These are phyloP conservation scores for Cladophialophora psammophila DNA, from an alignment of 2,329 filamentous ascomycete genomes.

Conservation along the genomic window DNA sequence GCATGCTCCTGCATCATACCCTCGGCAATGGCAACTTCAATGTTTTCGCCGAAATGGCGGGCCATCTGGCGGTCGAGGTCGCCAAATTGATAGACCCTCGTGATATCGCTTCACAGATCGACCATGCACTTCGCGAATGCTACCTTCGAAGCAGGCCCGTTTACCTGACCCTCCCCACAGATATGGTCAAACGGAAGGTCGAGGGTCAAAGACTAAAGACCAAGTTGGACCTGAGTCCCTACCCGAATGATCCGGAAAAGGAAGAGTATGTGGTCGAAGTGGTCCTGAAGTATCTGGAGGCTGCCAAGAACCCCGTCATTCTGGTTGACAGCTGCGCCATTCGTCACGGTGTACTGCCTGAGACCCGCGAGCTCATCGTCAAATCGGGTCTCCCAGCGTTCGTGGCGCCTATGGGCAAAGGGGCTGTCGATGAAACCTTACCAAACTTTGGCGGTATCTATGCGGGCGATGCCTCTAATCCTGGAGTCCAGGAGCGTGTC, in stretches of 20 bases:
- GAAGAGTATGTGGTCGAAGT: slow-evolving; percentile 41
- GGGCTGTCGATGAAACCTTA: slow-evolving; percentile 57
- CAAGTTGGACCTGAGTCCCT: slow-evolving; percentile 57
- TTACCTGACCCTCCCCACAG: slow-evolving; percentile 41
- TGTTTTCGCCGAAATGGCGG: slow-evolving; percentile 37
- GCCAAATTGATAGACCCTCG: slow-evolving; percentile 36
- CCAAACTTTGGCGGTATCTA: slow-evolving; percentile 61
- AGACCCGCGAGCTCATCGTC: slow-evolving; percentile 54
- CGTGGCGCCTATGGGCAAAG: slow-evolving; percentile 58
- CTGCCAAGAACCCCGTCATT: slow-evolving; percentile 58
- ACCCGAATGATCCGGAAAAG: slow-evolving; percentile 38
- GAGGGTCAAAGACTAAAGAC: slow-evolving; percentile 74
- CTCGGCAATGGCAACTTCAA: slow-evolving; percentile 41
- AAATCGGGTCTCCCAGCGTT: slow-evolving; percentile 57
- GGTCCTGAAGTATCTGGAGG: slow-evolving; percentile 52
- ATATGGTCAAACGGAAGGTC: slow-evolving; percentile 37
- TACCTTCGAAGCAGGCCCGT: slow-evolving; percentile 39
- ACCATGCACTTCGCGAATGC: slow-evolving; percentile 39
- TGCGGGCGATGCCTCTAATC: slow-evolving; percentile 52
- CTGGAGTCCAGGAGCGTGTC: slow-evolving; percentile 49
- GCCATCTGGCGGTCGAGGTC: slow-evolving; percentile 34
- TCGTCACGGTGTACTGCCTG: slow-evolving; percentile 50
- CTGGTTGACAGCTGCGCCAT: slow-evolving; percentile 61
- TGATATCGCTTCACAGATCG: slow-evolving; percentile 39
- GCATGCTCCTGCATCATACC: slow-evolving; percentile 49